Conservation (phyloP, 805 yeast species). For the Teunomyces aglyptinius region DNA sequence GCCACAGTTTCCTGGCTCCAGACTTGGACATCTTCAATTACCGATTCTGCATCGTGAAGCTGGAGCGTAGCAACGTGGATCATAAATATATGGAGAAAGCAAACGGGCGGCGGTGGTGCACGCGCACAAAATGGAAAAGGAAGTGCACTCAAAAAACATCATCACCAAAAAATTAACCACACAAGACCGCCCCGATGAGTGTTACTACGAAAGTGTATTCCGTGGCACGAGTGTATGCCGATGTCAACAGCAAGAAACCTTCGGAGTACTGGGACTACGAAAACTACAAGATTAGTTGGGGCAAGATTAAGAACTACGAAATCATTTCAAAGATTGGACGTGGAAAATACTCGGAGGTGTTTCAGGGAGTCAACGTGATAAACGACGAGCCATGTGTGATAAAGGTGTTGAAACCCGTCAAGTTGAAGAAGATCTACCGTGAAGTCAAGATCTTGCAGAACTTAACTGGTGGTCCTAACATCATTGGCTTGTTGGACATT, state of each 20-base stretch:
- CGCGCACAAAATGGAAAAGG: background rate
- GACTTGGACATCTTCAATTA: conserved; percentile 21
- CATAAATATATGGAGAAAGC: background rate
- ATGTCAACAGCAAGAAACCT: conserved; percentile 67
- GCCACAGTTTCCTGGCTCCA: conserved; percentile 12
- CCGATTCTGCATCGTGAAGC: conserved; percentile 4
- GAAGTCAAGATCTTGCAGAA: conserved; percentile 87
- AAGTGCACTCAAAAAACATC: background rate
- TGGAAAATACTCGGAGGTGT: conserved; percentile 95
- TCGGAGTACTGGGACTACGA: conserved; percentile 86
- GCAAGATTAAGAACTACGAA: conserved; percentile 56
- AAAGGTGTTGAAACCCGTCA: conserved; percentile 89
- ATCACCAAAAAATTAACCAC: background rate
- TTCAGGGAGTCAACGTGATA: conserved; percentile 73
- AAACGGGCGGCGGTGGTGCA: background rate
- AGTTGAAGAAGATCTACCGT: conserved; percentile 84
- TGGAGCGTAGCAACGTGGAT: background rate
- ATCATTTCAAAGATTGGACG: conserved; percentile 83
- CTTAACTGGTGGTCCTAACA: conserved; percentile 80
- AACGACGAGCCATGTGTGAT: conserved; percentile 69
- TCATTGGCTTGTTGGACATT: conserved; percentile 72
- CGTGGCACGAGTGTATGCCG: conserved; percentile 62
- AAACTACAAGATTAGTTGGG: conserved; percentile 47
- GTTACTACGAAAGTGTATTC: conserved; percentile 27
- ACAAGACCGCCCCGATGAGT: conserved; percentile 18